Conservation (phyloP, 78 protist genomes). For the Dictyostelium brefeldianum region DNA sequence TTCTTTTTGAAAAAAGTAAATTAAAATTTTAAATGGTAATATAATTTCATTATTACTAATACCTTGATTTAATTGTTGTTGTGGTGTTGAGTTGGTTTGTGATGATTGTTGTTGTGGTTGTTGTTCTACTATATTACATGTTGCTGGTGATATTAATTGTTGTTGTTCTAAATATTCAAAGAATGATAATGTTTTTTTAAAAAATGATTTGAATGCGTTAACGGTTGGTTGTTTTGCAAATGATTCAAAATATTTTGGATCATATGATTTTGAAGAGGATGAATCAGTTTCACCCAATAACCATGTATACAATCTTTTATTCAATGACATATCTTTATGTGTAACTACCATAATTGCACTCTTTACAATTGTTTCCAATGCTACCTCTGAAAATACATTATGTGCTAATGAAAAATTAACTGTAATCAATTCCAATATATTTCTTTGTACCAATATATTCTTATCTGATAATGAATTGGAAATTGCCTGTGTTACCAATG, state of each 20-base stretch:
- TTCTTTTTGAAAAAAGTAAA: constrained; percentile 65
- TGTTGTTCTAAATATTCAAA: constrained; percentile 22
- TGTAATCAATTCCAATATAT: constrained; percentile 65
- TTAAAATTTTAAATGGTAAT: constrained; percentile 54
- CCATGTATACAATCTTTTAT: constrained; percentile 68
- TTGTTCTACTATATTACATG: not conserved
- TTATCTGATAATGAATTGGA: constrained; percentile 33
- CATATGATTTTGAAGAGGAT: not conserved
- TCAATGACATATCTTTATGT: constrained; percentile 66
- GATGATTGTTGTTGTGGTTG: not conserved
- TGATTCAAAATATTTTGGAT: constrained; percentile 37
- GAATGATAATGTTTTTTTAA: not conserved
- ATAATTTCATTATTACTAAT: constrained; percentile 3
- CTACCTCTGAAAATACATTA: constrained; percentile 33
- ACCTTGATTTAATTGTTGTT: constrained; percentile 6
- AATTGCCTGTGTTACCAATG: constrained; percentile 58
- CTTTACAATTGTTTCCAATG: constrained; percentile 23
- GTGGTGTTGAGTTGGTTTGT: constrained; percentile 15
- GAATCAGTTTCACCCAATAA: constrained; percentile 24
- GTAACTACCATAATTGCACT: constrained; percentile 61
- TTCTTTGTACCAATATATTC: constrained; percentile 44
- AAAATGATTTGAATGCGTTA: constrained; percentile 35
- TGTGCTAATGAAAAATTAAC: constrained; percentile 29
- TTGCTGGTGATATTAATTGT: not conserved
- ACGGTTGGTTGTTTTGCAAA: constrained; percentile 49